Percentiles rank a stretch among this genome's conserved stretches.
These are phyloP conservation scores for Corniculantispora saksenae DNA, from an alignment of 2,329 filamentous ascomycete species.

Conservation along the genomic window DNA sequence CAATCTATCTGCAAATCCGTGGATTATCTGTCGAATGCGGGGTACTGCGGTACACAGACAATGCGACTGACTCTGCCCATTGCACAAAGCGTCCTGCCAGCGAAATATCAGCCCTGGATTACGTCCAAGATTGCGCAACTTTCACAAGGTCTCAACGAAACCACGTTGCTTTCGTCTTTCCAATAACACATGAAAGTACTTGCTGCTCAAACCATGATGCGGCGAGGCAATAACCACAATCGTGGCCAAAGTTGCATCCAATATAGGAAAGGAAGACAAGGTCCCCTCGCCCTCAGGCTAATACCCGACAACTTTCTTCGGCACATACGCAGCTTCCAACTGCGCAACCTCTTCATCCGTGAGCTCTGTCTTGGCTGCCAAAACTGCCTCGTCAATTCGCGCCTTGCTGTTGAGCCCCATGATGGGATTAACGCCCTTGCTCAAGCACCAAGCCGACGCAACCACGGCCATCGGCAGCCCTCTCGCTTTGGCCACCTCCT, in stretches of 20 bases:
- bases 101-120: neutral
- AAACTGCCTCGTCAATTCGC: constrained; percentile 63
- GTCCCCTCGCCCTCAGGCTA: no score
- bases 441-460: neutral
- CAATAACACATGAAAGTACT: no score
- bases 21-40: neutral
- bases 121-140: neutral
- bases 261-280: no score
- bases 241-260: no score
- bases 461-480: neutral
- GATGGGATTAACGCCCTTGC: constrained; percentile 38
- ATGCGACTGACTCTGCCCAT: neutral
- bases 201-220: no score
- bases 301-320: neutral
- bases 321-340: neutral
- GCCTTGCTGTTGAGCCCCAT: constrained; percentile 60
- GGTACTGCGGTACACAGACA: neutral
- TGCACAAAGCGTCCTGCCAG: neutral
- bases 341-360: constrained; percentile 55
- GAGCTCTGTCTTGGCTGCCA: constrained; percentile 47
- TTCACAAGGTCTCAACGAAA: neutral
- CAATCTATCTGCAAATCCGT: neutral
- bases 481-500: neutral
- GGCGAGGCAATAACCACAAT: no score
- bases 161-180: no score